A percentile compares a stretch with the other conserved stretches of the same genome.
Conservation (phyloP, 768 basidiomycete genomes). For the Mrakia gelida region DNA sequence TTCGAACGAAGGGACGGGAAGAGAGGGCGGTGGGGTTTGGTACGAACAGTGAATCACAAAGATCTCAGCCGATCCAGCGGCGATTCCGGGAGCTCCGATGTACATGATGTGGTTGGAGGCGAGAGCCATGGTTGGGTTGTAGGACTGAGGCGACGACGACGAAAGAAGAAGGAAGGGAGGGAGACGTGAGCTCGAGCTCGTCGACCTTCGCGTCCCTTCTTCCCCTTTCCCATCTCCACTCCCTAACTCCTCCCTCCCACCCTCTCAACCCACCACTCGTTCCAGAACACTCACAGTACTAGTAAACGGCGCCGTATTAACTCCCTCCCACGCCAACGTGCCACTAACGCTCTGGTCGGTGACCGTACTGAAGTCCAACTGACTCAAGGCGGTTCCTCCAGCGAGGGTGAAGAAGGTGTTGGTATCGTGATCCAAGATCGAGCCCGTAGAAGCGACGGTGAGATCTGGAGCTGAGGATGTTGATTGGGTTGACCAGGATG, state of each 20-base stretch:
- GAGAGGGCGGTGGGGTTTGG: too few relatives aligned
- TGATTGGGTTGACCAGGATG: conserved; percentile 70
- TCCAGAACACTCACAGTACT: conserved; percentile 41
- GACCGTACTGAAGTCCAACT: conserved; percentile 62
- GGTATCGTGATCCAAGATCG: conserved; percentile 90
- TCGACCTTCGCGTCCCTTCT: background rate
- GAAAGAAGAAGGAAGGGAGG: background rate
- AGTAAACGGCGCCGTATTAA: conserved; percentile 56
- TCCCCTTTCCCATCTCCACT: background rate
- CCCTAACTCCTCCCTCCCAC: background rate
- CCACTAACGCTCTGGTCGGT: conserved; percentile 53
- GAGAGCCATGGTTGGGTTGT: conserved; percentile 70
- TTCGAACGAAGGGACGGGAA: background rate
- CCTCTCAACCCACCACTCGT: background rate
- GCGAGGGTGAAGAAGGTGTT: conserved; percentile 70
- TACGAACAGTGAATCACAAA: conserved; percentile 85
- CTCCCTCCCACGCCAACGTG: conserved; percentile 61
- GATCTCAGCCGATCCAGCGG: conserved; percentile 68
- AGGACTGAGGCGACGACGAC: conserved; percentile 40
- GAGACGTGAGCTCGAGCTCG: background rate
- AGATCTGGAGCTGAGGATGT: conserved; percentile 51
- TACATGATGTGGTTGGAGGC: conserved; percentile 85
- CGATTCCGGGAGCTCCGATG: conserved; percentile 62
- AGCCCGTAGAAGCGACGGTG: conserved; percentile 52
- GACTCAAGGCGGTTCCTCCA: conserved; percentile 28